Evolutionary conservation across 441 rosid genomes (phyloP).

Genomic region (Gossypium aridum): DNA sequence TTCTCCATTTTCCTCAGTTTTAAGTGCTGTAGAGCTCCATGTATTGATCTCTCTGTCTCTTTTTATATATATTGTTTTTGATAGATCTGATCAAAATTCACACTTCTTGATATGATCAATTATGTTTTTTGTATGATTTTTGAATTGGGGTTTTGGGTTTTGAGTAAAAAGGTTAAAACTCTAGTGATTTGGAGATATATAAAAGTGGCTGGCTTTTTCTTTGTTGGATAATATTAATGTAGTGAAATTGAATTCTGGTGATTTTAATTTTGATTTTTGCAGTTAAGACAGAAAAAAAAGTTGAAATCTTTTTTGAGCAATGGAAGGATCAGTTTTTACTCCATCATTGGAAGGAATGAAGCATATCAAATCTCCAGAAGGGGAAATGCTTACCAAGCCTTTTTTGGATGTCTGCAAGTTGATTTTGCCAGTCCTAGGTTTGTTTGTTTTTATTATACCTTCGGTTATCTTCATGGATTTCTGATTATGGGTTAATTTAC

Average conservation of each 20-base stretch:
- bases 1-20: neutral
- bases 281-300: neutral
- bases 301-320: constrained; percentile 16
- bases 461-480: neutral
- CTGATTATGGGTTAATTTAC: neutral
- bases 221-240: neutral
- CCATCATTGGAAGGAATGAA: constrained; percentile 86
- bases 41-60: neutral
- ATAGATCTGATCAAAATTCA: constrained; percentile 6
- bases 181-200: neutral
- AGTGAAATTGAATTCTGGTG: neutral
- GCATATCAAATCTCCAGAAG: constrained; percentile 58
- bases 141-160: constrained; percentile 2
- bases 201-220: neutral
- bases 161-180: neutral
- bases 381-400: constrained; percentile 75
- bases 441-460: neutral
- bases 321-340: constrained; percentile 82
- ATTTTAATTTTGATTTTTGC: neutral
- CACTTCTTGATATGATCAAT: neutral
- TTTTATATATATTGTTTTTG: neutral
- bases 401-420: constrained; percentile 86
- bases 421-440: constrained; percentile 88
- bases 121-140: neutral
- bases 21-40: neutral